These are phyloP conservation scores for Grosmannia huntii DNA, from an alignment of 2,329 filamentous ascomycete species.

Conservation along the genomic window DNA sequence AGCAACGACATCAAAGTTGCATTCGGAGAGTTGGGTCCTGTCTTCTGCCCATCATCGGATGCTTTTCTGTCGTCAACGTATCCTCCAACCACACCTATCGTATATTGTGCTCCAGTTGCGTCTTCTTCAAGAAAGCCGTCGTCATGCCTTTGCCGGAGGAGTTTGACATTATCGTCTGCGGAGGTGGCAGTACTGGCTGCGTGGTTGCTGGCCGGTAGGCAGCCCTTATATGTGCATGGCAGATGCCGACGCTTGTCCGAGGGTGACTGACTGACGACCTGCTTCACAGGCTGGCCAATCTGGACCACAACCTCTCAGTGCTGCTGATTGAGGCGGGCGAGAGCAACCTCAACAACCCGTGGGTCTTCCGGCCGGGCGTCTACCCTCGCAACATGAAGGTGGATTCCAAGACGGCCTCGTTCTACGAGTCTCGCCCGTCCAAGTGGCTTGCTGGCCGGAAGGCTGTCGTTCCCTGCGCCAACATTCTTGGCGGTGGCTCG, in stretches of 20 bases:
- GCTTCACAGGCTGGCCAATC: slow-evolving; percentile 49
- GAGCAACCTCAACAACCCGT: slow-evolving; percentile 66
- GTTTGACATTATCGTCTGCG: slow-evolving; percentile 70
- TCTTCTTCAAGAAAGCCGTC: background rate
- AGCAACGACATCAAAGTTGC: background rate
- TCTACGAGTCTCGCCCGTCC: slow-evolving; percentile 66
- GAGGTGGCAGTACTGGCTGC: slow-evolving; percentile 56
- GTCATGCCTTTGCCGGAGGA: slow-evolving; percentile 47
- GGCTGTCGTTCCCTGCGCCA: slow-evolving; percentile 62
- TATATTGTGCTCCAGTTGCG: background rate
- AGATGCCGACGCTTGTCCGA: background rate
- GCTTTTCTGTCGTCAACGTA: background rate
- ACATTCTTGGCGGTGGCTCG: slow-evolving; percentile 59
- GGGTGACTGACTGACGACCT: slow-evolving; percentile 14
- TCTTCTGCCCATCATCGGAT: background rate
- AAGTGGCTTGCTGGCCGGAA: slow-evolving; percentile 58
- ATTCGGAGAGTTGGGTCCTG: background rate
- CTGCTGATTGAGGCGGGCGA: slow-evolving; percentile 60
- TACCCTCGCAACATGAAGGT: slow-evolving; percentile 69
- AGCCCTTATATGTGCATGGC: background rate
- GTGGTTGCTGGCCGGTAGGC: slow-evolving; percentile 43
- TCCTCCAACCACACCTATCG: background rate
- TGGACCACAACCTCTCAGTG: slow-evolving; percentile 61
- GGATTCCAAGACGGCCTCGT: slow-evolving; percentile 69
- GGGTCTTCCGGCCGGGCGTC: slow-evolving; percentile 63